phyloP scores from a whole-genome alignment of 75 land plant genomes.

The Sequoiadendron giganteum region DNA sequence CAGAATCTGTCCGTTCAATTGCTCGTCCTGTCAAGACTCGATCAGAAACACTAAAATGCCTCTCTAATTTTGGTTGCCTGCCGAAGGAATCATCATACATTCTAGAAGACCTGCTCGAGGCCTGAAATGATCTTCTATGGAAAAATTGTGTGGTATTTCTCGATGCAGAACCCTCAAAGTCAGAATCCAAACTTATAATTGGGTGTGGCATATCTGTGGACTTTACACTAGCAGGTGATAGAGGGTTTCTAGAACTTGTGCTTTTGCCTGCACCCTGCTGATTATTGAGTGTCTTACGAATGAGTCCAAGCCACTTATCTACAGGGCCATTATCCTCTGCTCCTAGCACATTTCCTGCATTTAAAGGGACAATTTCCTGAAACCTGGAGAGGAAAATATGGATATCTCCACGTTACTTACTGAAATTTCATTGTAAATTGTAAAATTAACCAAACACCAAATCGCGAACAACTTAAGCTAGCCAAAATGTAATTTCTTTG shows the following conservation, averaged over 20 bases:
- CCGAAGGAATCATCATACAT: constrained; percentile 41
- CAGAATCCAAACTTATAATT: constrained; percentile 50
- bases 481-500: neutral
- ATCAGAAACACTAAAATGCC: constrained; percentile 70
- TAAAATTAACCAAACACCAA: neutral
- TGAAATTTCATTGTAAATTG: neutral
- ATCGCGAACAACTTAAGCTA: neutral
- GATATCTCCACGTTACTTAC: constrained; percentile 12
- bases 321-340: constrained; percentile 95
- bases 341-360: constrained; percentile 90
- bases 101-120: constrained; percentile 42
- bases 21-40: constrained; percentile 47
- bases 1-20: constrained; percentile 50
- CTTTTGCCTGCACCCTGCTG: constrained; percentile 28
- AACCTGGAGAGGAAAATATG: constrained; percentile 45
- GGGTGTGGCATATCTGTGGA: constrained; percentile 34
- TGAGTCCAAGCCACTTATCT: constrained; percentile 69
- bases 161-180: constrained; percentile 57
- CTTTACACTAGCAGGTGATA: constrained; percentile 3
- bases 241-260: constrained; percentile 24
- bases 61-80: constrained; percentile 54
- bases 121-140: constrained; percentile 62
- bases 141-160: constrained; percentile 40
- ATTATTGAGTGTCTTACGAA: constrained; percentile 79
- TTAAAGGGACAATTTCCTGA: constrained; percentile 96